Evolutionary conservation across 2,329 filamentous ascomycete genomes (phyloP).

Genomic region (Colletotrichum sp.): DNA sequence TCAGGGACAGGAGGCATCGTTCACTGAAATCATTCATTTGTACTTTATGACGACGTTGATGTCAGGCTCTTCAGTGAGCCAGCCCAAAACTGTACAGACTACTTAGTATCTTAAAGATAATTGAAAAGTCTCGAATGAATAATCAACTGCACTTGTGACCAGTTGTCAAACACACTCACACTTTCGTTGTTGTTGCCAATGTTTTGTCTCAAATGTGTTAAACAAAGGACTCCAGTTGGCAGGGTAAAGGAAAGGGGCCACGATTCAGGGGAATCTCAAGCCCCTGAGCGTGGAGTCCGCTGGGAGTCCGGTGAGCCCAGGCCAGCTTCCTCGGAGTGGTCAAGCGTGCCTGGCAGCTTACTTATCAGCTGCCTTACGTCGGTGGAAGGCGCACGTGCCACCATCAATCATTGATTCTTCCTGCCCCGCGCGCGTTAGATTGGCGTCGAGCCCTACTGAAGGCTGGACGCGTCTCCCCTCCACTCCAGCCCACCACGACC

Average conservation of each 20-base stretch:
- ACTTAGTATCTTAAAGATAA: background rate
- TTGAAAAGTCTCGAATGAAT: background rate
- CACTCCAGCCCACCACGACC: conserved; percentile 25
- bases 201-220: background rate
- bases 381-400: conserved; percentile 8
- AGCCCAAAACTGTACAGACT: background rate
- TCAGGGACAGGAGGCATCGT: background rate
- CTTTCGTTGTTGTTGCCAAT: background rate
- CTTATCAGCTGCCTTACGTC: background rate
- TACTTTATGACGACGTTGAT: conserved; percentile 13
- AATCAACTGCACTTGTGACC: background rate
- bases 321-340: background rate
- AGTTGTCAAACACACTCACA: background rate
- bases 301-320: conserved; percentile 17
- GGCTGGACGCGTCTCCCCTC: conserved; percentile 31
- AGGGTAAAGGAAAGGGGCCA: conserved; percentile 1
- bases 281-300: background rate
- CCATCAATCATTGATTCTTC: background rate
- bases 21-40: background rate
- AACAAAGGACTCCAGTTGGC: conserved; percentile 1
- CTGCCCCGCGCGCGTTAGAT: conserved; percentile 26
- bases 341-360: background rate
- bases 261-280: conserved; percentile 9
- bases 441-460: conserved; percentile 29
- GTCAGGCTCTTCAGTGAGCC: background rate